Evolutionary conservation across 352 stramenopile species (phyloP).

Genomic region (Phytophthora pinifolia): DNA sequence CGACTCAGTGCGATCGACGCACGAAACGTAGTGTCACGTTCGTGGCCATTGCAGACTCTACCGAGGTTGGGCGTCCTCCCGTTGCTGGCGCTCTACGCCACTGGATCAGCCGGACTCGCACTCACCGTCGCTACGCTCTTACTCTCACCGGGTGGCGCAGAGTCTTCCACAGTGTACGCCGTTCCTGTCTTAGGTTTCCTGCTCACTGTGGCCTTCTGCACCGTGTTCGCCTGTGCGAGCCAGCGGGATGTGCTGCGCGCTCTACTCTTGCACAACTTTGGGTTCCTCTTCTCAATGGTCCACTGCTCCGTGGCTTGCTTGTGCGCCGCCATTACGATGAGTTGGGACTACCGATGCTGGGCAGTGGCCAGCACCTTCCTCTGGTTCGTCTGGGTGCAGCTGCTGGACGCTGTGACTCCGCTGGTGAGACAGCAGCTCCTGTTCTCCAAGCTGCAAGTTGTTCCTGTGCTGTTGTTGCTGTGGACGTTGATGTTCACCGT

Average conservation of each 20-base stretch:
- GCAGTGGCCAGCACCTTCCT: constrained; percentile 27
- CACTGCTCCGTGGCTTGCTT: constrained; percentile 33
- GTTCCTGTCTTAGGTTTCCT: constrained; percentile 7
- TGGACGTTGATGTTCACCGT: constrained; percentile 24
- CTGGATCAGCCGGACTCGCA: constrained; percentile 7
- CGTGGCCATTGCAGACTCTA: constrained; percentile 6
- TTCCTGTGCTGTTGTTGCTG: constrained; percentile 22
- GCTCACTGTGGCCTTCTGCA: constrained; percentile 9
- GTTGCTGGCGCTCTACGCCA: constrained; percentile 7
- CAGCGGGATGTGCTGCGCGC: constrained; percentile 29
- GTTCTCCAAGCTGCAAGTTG: constrained; percentile 26
- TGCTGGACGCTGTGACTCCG: constrained; percentile 34
- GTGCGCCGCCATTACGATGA: constrained; percentile 27
- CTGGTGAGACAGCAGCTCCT: constrained; percentile 14
- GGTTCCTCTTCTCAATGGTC: constrained; percentile 36
- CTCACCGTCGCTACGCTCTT: constrained; percentile 11
- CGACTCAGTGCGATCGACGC: constrained; percentile 30
- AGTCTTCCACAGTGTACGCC: not conserved
- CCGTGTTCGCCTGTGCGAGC: constrained; percentile 17
- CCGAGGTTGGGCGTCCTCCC: not conserved
- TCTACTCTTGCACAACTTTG: constrained; percentile 36
- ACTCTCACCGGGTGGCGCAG: constrained; percentile 1
- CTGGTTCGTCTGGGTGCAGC: constrained; percentile 36
- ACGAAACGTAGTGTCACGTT: constrained; percentile 18
- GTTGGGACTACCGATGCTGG: constrained; percentile 29